Evolutionary conservation across 73 alveolate species (phyloP), one percentile per base, ranked within the genome.

Genomic region (Paramecium sexaurelia): DNA sequence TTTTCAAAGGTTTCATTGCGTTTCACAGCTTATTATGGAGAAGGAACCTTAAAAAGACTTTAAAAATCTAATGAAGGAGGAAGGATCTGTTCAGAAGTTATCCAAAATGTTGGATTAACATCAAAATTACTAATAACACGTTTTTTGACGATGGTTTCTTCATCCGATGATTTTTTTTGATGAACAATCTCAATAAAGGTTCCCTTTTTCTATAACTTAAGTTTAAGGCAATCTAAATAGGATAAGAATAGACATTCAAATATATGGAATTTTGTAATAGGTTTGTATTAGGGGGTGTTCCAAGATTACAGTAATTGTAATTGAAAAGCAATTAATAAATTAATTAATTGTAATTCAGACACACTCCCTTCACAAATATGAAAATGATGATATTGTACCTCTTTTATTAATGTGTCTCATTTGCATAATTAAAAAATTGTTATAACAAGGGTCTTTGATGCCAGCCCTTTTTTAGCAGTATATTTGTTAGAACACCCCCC

Each of bases 271-370:
- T 61, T 61, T 24, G 83, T 24, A 32, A 61, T 2, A 10, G 26
- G 83, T 61, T 61, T 61, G 83, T 61, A 45, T 61, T 61, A 32
- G 83, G 83, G 83, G 83, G 83, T 61, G 83, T 32, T 20, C 29
- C 83, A 13, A 61, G 83, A 61, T 61, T 61, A 61, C 20, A 61
- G 83, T 61, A 61, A 61, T 61, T 61, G 83, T 61, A 61, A 61
- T 61, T 61, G 83, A 61, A 61, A 61, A 61, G 83, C 83, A 61
- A 61, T 61, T 61, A 61, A 61, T 61, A 61, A 61, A 61, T 61
- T 61, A 61, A 61, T 61, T 61, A 61, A 11, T 61, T 61, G 83
- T 61, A 61, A 61, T 61, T 61, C 83, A 61, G 83, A 26, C 83
- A 61, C 83, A 61, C 43, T 32, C 83, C 83, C 26, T 15, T 29